These are phyloP conservation scores for Pistacia atlantica DNA, from an alignment of 345 rosid genomes.

Conservation along the genomic window DNA sequence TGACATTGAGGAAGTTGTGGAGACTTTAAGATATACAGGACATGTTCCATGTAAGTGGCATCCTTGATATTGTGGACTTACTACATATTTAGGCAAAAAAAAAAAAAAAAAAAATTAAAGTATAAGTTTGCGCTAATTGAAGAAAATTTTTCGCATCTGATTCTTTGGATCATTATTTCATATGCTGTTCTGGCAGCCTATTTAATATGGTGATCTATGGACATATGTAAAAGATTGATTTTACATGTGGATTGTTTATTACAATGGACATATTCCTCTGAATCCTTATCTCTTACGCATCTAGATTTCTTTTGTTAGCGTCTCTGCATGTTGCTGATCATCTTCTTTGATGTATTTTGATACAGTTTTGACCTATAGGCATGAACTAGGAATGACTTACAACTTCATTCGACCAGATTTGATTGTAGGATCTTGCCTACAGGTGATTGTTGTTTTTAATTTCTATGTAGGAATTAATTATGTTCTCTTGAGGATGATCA, in stretches of 20 bases:
- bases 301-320: not conserved
- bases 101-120: not conserved
- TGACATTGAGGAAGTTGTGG: not conserved
- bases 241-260: slow-evolving; percentile 1
- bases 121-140: not conserved
- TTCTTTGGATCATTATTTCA: not conserved
- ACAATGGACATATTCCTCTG: not conserved
- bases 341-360: slow-evolving; percentile 28
- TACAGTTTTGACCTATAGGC: slow-evolving; percentile 92
- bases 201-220: not conserved
- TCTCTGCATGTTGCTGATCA: slow-evolving; percentile 15
- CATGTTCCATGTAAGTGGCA: not conserved
- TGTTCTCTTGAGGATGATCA: not conserved
- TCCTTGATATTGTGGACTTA: not conserved
- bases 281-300: not conserved
- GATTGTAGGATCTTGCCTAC: slow-evolving; percentile 96
- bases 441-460: slow-evolving; percentile 49
- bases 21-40: not conserved
- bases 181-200: not conserved
- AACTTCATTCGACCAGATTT: slow-evolving; percentile 82
- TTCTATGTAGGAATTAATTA: not conserved
- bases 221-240: not conserved
- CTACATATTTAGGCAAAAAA: no score
- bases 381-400: slow-evolving; percentile 93
- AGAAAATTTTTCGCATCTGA: not conserved